Base-by-base conservation (phyloP, 2,329 filamentous ascomycete species). In the Pseudogymnoascus sp. region DNA sequence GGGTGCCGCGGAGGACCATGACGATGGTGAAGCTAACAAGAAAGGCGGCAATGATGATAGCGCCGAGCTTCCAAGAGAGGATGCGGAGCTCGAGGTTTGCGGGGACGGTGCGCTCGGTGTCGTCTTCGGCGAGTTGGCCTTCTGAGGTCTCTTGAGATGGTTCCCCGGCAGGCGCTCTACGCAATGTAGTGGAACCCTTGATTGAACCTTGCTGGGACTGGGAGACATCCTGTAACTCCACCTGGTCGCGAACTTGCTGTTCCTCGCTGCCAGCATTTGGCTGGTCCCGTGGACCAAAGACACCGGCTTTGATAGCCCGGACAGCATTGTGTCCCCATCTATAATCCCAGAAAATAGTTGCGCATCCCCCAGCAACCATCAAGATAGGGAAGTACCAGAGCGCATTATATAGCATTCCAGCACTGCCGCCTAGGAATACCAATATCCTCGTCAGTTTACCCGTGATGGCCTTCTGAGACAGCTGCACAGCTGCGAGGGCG, bases 301-400 rank as follows among this genome's bases (percentile, higher is more conserved):
- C 25, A 18, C 43, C 25, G 22, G 43, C 43, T 12, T 50, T 50
- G 25, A 30, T 18, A 30, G 43, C 43, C 25, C 22, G 28, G n/a
- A 30, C 25, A 18, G 25, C 43, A 8, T 7, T 50, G 25, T 50
- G 43, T 3, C 43, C 43, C 43, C 43, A 50, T 18, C 43, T 50
- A 43, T 74, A 75, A 71, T 90, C 87, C 75, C 82, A 84, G 0
- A 81, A 60, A 0, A 84, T 70, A 0, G 83, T 81, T 0, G 72
- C 71, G 1, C 78, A 9, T 0, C 86, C 87, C 0, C 79, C 82
- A 1, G 76, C 65, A 0, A 80, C 66, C 72, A 90, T 85, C 4
- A 91, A 69, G 0, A 83, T 67, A 0, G 88, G 88, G 47, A 90
- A 91, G 65, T 88, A 91, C 88, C 88, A 91, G 0, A 91, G 72